Evolutionary conservation across 1,139 yeast species (phyloP).

Genomic region (Arxiozyma slooffiae): DNA sequence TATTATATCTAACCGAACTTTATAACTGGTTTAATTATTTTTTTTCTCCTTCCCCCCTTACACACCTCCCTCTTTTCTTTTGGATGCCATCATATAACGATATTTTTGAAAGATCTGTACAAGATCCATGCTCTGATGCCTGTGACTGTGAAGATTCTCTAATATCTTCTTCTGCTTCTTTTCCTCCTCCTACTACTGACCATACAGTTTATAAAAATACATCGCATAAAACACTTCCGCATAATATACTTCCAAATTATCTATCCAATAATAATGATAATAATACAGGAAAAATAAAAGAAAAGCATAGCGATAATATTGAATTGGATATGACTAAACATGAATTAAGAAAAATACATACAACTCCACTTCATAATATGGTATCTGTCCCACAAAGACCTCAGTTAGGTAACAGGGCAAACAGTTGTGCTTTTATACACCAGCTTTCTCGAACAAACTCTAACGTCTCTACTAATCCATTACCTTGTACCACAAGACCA

Average conservation of each 20-base stretch:
- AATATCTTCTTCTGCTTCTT: background rate
- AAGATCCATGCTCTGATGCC: conserved; percentile 21
- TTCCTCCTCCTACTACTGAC: background rate
- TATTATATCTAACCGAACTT: background rate
- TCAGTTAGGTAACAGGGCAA: conserved; percentile 11
- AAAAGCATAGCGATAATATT: background rate
- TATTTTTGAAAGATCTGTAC: conserved; percentile 24
- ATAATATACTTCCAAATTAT: background rate
- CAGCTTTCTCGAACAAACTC: conserved; percentile 5
- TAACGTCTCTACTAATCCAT: background rate
- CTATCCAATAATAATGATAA: background rate
- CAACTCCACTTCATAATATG: conserved; percentile 6
- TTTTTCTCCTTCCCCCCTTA: too few relatives aligned
- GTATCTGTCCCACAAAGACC: conserved; percentile 1
- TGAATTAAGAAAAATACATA: conserved; percentile 4
- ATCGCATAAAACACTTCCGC: background rate
- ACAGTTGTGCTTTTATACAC: conserved; percentile 13
- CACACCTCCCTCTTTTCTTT: background rate
- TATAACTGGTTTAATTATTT: too few relatives aligned
- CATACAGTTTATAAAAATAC: too few relatives aligned
- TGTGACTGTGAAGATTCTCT: conserved; percentile 15
- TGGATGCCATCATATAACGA: conserved; percentile 2
- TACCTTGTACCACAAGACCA: background rate
- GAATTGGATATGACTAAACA: background rate
- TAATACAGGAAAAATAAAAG: background rate